Percentiles rank a stretch among this genome's conserved stretches.
Conservation (phyloP, 2,329 filamentous ascomycete species). For the Neocucurbitaria cava region DNA sequence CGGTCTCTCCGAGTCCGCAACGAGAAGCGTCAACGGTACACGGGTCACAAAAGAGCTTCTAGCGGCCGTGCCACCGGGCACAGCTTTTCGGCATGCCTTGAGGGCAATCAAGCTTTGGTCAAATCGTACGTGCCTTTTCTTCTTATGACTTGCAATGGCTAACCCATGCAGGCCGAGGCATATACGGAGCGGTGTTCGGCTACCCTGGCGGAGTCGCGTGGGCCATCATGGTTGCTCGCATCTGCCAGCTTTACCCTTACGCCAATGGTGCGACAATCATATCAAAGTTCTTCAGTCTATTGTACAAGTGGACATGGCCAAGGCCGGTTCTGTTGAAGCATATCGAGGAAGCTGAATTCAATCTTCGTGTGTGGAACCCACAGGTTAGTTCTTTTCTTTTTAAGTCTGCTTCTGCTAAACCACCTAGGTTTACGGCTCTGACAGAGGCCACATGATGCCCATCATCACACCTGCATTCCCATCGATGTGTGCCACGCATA, state of each 20-base stretch:
- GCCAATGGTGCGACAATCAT: constrained; percentile 89
- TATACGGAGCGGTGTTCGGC: constrained; percentile 95
- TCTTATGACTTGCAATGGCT: neutral
- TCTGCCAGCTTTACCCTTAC: constrained; percentile 95
- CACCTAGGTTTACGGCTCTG: constrained; percentile 74
- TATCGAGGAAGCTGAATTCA: constrained; percentile 81
- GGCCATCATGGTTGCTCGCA: constrained; percentile 95
- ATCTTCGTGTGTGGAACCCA: constrained; percentile 93
- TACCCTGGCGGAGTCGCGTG: constrained; percentile 97
- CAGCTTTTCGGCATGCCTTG: constrained; percentile 86
- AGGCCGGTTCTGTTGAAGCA: constrained; percentile 89
- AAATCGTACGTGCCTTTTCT: constrained; percentile 60
- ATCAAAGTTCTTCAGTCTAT: constrained; percentile 91
- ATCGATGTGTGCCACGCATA: constrained; percentile 97
- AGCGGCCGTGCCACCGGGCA: constrained; percentile 83
- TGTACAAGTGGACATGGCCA: constrained; percentile 92
- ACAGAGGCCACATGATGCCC: constrained; percentile 91
- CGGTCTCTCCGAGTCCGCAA: constrained; percentile 83
- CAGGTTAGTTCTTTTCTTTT: constrained; percentile 62
- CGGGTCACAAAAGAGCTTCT: constrained; percentile 94
- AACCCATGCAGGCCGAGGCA: constrained; percentile 68
- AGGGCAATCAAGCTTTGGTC: constrained; percentile 97
- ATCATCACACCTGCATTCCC: constrained; percentile 98
- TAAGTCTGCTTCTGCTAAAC: constrained; percentile 19
- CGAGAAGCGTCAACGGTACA: constrained; percentile 91